phyloP scores from a whole-genome alignment of 306 rosid species.

The Rubus parviflorus region DNA sequence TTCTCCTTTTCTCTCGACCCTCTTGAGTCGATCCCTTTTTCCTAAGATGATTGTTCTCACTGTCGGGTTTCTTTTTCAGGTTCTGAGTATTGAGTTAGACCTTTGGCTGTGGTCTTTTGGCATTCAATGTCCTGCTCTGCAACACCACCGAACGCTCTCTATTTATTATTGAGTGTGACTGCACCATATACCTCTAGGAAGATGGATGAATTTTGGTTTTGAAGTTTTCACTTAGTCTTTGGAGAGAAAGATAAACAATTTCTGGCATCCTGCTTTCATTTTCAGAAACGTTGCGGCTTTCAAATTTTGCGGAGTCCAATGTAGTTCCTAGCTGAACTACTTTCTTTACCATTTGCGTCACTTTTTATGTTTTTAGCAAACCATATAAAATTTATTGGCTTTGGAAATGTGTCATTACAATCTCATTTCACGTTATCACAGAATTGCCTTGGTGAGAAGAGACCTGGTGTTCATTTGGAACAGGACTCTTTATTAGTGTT shows the following conservation, averaged over 20 bases:
- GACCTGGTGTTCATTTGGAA: constrained; percentile 1
- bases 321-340: constrained; percentile 1
- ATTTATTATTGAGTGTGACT: constrained; percentile 60
- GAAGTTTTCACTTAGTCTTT: constrained; percentile 25
- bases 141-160: constrained; percentile 91
- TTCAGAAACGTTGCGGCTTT: constrained; percentile 1
- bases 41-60: constrained; percentile 9
- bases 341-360: neutral
- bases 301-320: neutral
- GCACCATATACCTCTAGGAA: constrained; percentile 20
- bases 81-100: constrained; percentile 95
- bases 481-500: neutral
- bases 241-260: neutral
- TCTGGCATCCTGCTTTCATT: neutral
- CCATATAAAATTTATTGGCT: neutral
- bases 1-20: neutral
- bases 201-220: constrained; percentile 17
- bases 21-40: neutral
- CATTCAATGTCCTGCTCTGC: constrained; percentile 61
- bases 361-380: neutral
- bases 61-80: constrained; percentile 48
- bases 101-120: constrained; percentile 99
- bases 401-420: neutral
- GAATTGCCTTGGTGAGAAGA: neutral
- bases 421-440: neutral